phyloP scores from a whole-genome alignment of 352 stramenopile genomes.

The Heterotrichella gracilis region DNA sequence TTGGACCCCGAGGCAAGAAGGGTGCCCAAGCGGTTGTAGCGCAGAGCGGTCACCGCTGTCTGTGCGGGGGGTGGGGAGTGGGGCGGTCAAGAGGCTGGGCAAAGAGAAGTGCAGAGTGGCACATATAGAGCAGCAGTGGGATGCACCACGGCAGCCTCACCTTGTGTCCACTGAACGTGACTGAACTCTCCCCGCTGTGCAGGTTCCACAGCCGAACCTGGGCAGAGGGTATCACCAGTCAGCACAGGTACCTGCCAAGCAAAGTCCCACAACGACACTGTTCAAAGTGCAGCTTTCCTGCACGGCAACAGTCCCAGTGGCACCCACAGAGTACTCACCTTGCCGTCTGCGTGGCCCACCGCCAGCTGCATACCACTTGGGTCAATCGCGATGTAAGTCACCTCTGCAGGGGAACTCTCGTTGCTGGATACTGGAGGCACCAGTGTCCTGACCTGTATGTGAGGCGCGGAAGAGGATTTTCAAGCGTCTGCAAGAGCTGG shows the following conservation, averaged over 20 bases:
- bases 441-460: no score
- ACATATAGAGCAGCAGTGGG: no score
- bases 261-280: no score
- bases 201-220: slow-evolving; percentile 21
- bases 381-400: slow-evolving; percentile 13
- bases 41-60: no score
- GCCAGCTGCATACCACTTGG: slow-evolving; percentile 15
- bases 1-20: slow-evolving; percentile 38
- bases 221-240: no score
- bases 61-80: no score
- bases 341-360: slow-evolving; percentile 18
- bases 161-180: slow-evolving; percentile 50
- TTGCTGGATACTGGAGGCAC: background rate
- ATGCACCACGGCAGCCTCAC: slow-evolving; percentile 33
- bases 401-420: slow-evolving; percentile 1
- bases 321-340: no score
- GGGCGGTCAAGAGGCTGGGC: no score
- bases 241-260: no score
- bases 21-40: slow-evolving; percentile 35
- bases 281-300: no score
- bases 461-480: background rate
- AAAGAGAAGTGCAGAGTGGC: no score
- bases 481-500: background rate
- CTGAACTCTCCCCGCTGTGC: slow-evolving; percentile 10
- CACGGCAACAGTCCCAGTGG: no score